A percentile compares a stretch with the other conserved stretches of the same genome.
Conservation (phyloP, 2,329 filamentous ascomycete genomes). For the Aspergillus sp. region DNA sequence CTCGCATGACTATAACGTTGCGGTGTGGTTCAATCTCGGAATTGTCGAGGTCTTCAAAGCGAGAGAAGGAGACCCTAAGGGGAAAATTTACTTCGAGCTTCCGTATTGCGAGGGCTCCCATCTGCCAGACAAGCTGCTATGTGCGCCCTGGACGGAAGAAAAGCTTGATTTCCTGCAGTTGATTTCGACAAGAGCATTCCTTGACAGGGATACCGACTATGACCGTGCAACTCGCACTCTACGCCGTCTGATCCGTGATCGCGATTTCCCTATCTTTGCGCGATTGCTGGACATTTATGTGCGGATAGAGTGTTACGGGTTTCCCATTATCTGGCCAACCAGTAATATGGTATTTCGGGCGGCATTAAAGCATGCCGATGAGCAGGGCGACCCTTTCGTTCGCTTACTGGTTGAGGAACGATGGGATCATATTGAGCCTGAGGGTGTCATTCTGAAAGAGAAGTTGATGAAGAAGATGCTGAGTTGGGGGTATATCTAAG, state of each 20-base stretch:
- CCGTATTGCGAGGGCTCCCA: constrained; percentile 30
- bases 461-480: constrained; percentile 23
- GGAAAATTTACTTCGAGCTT: constrained; percentile 35
- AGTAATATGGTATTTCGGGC: constrained; percentile 31
- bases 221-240: constrained; percentile 34
- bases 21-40: constrained; percentile 41
- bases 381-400: constrained; percentile 36
- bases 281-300: constrained; percentile 32
- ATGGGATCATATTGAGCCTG: constrained; percentile 31
- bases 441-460: constrained; percentile 23
- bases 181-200: constrained; percentile 35
- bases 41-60: constrained; percentile 34
- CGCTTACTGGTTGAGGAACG: constrained; percentile 30
- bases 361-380: constrained; percentile 29
- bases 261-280: constrained; percentile 34
- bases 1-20: constrained; percentile 26
- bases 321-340: constrained; percentile 35
- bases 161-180: constrained; percentile 42
- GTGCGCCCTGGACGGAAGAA: constrained; percentile 37
- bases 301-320: constrained; percentile 31
- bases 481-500: not conserved
- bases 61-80: constrained; percentile 27
- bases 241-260: constrained; percentile 35
- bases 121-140: constrained; percentile 42
- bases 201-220: constrained; percentile 34